Conservation (phyloP, 2,329 filamentous ascomycete genomes). For the Botrytis hyacinthi region DNA sequence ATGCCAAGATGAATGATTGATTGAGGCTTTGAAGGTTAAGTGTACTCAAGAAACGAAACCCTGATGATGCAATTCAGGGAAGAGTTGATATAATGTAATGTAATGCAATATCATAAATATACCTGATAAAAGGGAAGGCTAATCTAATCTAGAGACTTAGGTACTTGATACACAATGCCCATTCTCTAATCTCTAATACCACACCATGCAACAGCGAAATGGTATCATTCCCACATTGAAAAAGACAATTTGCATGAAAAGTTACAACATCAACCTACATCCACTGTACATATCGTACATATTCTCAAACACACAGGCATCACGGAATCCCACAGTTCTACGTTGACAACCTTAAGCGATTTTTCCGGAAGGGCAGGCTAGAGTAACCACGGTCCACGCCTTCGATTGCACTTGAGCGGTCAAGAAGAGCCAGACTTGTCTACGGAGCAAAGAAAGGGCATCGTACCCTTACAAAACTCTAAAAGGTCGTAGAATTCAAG, state of each 20-base stretch:
- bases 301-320: background rate
- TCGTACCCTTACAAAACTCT: background rate
- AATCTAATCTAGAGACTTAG: background rate
- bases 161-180: background rate
- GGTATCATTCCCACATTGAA: background rate
- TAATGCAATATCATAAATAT: background rate
- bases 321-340: background rate
- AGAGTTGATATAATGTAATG: conserved; percentile 11
- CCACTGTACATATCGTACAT: background rate
- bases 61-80: conserved; percentile 12
- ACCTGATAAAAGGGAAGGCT: background rate
- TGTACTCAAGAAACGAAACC: background rate
- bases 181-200: background rate
- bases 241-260: background rate
- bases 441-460: background rate
- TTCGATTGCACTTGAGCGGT: conserved; percentile 20
- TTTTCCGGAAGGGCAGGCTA: background rate
- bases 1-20: background rate
- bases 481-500: background rate
- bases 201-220: background rate
- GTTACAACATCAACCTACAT: background rate
- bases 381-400: conserved; percentile 3
- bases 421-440: conserved; percentile 17
- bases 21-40: background rate
- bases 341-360: background rate